These are phyloP conservation scores for Micromonas commoda DNA, from an alignment of 139 green algal species.

Conservation along the genomic window DNA sequence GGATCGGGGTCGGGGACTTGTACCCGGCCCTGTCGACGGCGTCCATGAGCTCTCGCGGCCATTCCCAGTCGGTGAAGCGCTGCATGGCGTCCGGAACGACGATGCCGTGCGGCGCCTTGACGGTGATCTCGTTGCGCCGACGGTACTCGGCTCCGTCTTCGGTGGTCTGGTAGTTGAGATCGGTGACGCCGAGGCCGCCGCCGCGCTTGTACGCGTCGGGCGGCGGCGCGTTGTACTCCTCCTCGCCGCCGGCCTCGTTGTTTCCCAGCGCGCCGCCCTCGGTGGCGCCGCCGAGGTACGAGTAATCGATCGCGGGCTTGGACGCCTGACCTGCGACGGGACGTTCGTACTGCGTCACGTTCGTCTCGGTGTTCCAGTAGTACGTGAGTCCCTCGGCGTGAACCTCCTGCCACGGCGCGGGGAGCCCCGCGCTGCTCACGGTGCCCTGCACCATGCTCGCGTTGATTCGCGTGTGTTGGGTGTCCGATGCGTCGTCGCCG, in stretches of 20 bases:
- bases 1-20: slow-evolving; percentile 71
- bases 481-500: no score
- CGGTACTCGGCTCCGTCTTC: slow-evolving; percentile 45
- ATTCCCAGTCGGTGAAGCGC: slow-evolving; percentile 65
- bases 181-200: background rate
- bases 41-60: slow-evolving; percentile 61
- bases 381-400: slow-evolving; percentile 24
- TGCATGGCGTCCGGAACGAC: slow-evolving; percentile 50
- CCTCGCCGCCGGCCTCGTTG: slow-evolving; percentile 8
- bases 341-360: slow-evolving; percentile 61
- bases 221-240: slow-evolving; percentile 26
- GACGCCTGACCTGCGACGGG: slow-evolving; percentile 37
- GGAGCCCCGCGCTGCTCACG: background rate
- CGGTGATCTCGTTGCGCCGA: slow-evolving; percentile 48
- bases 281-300: slow-evolving; percentile 12
- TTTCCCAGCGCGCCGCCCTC: background rate
- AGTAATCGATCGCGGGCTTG: slow-evolving; percentile 2
- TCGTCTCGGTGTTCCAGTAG: slow-evolving; percentile 58
- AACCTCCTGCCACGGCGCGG: slow-evolving; percentile 22
- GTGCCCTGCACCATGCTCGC: slow-evolving; percentile 20
- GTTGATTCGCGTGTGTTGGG: background rate
- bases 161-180: background rate
- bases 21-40: slow-evolving; percentile 70
- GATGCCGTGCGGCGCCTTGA: slow-evolving; percentile 38
- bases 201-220: slow-evolving; percentile 22